A percentile compares a stretch with the other conserved stretches of the same genome.
phyloP scores from a whole-genome alignment of 106 monocot species.

The Allium fistulosum region DNA sequence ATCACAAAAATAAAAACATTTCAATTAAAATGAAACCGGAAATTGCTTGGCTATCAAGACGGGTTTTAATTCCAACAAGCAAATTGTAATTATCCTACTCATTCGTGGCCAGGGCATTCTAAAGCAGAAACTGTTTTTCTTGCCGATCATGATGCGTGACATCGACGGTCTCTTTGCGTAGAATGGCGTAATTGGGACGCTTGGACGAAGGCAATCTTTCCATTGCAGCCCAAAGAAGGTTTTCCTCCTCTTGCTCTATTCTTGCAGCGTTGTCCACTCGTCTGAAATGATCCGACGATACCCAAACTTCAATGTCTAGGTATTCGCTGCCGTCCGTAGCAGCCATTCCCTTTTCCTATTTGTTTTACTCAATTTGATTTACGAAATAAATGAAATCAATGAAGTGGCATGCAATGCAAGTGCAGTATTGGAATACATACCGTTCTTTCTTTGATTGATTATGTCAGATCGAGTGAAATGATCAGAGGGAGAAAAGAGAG shows the following conservation, averaged over 20 bases:
- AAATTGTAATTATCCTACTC: constrained; percentile 60
- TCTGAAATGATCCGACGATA: constrained; percentile 7
- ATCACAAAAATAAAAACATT: background rate
- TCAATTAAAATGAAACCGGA: background rate
- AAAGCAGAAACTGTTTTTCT: constrained; percentile 21
- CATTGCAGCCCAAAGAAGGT: constrained; percentile 17
- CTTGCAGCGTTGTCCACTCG: constrained; percentile 22
- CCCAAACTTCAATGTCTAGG: constrained; percentile 25
- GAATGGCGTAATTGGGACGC: constrained; percentile 25
- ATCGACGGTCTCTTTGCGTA: too few species aligned
- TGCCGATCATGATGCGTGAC: constrained; percentile 38
- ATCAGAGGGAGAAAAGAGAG: too few species aligned
- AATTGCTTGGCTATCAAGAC: background rate
- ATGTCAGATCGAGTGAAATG: too few species aligned
- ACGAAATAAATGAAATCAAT: too few species aligned
- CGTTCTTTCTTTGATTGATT: too few species aligned
- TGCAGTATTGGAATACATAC: too few species aligned
- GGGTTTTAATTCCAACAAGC: constrained; percentile 23
- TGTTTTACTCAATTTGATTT: background rate
- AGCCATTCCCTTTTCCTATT: background rate
- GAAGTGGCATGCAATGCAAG: too few species aligned
- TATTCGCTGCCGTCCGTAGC: constrained; percentile 21
- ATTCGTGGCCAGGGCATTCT: constrained; percentile 37
- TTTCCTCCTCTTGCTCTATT: constrained; percentile 17
- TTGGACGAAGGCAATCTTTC: constrained; percentile 11